Conservation (phyloP, 2,329 filamentous ascomycete species). For the Epichloe baconii region DNA sequence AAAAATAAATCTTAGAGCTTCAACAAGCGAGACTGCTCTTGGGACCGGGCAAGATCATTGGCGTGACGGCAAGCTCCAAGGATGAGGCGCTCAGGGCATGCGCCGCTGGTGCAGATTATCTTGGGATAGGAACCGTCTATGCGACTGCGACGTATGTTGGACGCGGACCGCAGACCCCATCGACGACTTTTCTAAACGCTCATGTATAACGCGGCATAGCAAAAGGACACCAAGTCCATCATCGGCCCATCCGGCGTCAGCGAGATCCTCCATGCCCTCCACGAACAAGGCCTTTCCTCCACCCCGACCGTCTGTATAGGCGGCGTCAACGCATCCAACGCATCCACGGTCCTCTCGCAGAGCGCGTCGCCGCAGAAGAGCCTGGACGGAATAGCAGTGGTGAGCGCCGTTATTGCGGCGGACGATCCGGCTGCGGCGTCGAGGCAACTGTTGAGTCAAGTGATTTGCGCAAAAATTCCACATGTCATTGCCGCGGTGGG, state of each 20-base stretch:
- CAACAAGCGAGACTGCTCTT: constrained; percentile 53
- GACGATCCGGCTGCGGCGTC: constrained; percentile 52
- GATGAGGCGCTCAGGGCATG: constrained; percentile 63
- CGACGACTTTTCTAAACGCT: background rate
- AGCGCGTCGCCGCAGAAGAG: constrained; percentile 36
- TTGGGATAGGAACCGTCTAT: constrained; percentile 84
- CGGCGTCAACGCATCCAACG: constrained; percentile 67
- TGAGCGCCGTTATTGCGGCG: constrained; percentile 76
- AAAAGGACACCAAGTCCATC: constrained; percentile 72
- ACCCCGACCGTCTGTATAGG: constrained; percentile 73
- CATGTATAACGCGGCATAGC: constrained; percentile 23
- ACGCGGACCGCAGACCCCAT: background rate
- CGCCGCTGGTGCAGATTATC: constrained; percentile 68
- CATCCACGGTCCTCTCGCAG: constrained; percentile 62
- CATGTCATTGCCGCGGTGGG: constrained; percentile 48
- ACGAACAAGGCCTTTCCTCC: constrained; percentile 26
- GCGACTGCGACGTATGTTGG: constrained; percentile 59
- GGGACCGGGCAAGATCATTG: constrained; percentile 68
- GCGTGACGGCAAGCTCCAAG: constrained; percentile 67
- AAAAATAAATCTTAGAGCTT: background rate
- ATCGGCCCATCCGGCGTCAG: constrained; percentile 42
- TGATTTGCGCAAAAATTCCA: constrained; percentile 36
- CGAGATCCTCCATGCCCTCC: constrained; percentile 43
- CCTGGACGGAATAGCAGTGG: constrained; percentile 74
- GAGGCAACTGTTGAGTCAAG: constrained; percentile 33